Conservation (phyloP, 169 alveolate genomes). For the Eimeria falciformis region DNA sequence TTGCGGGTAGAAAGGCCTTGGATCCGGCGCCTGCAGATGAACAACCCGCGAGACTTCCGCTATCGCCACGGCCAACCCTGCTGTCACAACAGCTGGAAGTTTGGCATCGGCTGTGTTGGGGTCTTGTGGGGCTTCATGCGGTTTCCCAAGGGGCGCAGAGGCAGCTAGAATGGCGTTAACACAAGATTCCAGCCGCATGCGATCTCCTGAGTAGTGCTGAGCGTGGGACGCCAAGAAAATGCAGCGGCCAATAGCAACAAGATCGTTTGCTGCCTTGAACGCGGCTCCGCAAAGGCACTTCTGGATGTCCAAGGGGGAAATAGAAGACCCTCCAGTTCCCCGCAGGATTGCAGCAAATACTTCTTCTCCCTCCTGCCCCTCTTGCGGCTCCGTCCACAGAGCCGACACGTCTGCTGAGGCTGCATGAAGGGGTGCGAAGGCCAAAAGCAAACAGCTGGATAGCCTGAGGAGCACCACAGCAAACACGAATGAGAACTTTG, state of each 20-base stretch:
- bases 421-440: constrained; percentile 31
- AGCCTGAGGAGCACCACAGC: constrained; percentile 29
- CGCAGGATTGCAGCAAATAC: not conserved
- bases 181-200: not conserved
- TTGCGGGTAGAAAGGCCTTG: not conserved
- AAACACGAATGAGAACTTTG: too few relatives aligned
- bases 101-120: not conserved
- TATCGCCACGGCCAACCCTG: constrained; percentile 19
- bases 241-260: constrained; percentile 7
- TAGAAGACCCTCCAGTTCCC: not conserved
- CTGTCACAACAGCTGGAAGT: not conserved
- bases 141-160: not conserved
- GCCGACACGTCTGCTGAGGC: constrained; percentile 28
- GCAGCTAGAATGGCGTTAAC: not conserved
- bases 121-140: not conserved
- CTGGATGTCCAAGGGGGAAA: not conserved
- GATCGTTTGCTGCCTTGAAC: constrained; percentile 2
- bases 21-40: constrained; percentile 36
- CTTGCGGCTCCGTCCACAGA: not conserved
- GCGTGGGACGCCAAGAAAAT: constrained; percentile 26
- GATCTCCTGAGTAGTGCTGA: constrained; percentile 15
- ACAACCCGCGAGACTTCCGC: constrained; percentile 1
- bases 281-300: constrained; percentile 39
- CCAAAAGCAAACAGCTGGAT: constrained; percentile 18
- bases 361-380: constrained; percentile 29